These are phyloP conservation scores for Metschnikowia kunwiensis DNA, from an alignment of 805 yeast species.

Conservation along the genomic window DNA sequence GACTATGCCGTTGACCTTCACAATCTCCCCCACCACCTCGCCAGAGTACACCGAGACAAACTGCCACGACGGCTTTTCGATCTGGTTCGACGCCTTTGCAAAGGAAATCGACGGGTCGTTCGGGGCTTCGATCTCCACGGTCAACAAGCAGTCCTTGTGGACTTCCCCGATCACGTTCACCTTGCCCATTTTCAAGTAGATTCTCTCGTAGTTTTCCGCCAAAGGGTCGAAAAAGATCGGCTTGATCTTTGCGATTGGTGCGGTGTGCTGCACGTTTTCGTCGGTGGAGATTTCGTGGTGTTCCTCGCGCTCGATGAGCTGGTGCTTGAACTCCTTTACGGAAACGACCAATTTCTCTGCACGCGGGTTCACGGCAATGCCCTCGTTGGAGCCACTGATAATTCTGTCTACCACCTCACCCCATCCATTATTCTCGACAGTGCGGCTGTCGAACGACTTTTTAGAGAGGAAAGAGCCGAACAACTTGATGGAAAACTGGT, in stretches of 20 bases:
- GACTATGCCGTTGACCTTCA: constrained; percentile 60
- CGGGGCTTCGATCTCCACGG: constrained; percentile 53
- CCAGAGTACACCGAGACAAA: constrained; percentile 70
- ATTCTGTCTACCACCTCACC: constrained; percentile 81
- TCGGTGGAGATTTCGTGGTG: not conserved
- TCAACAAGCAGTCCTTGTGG: constrained; percentile 42
- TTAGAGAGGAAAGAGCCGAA: constrained; percentile 64
- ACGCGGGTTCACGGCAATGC: constrained; percentile 78
- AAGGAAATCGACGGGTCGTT: constrained; percentile 50
- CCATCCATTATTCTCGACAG: constrained; percentile 66
- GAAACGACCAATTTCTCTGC: constrained; percentile 69
- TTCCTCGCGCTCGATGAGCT: constrained; percentile 21
- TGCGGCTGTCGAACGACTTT: constrained; percentile 26
- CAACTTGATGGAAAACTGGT: constrained; percentile 66
- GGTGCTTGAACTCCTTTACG: constrained; percentile 67
- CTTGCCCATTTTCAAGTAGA: constrained; percentile 58
- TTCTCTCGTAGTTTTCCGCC: constrained; percentile 56
- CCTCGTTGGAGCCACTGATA: constrained; percentile 67
- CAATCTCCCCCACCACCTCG: constrained; percentile 69
- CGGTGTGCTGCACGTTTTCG: constrained; percentile 29
- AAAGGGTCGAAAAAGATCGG: constrained; percentile 64
- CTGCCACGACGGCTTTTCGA: constrained; percentile 53
- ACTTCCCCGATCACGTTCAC: constrained; percentile 30
- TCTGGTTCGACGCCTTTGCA: constrained; percentile 67
- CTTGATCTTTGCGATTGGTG: constrained; percentile 62